A percentile compares a stretch with the other conserved stretches of the same genome.
Evolutionary conservation across 352 stramenopile genomes (phyloP).

Genomic region (Globisporangium perplexum): DNA sequence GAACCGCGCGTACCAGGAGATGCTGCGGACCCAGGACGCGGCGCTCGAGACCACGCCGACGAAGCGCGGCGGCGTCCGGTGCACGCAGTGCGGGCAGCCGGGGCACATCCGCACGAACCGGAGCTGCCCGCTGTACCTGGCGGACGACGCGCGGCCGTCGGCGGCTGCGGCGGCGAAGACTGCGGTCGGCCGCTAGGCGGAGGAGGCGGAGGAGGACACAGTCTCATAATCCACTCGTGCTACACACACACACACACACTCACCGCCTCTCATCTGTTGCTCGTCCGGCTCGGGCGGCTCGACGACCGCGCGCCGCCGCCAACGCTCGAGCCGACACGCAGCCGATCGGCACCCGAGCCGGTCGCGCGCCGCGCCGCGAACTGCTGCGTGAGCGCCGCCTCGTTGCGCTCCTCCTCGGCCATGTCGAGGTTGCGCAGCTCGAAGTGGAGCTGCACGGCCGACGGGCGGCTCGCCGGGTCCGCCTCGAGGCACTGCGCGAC

Average conservation of each 20-base stretch:
- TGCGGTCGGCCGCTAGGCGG: too few relatives aligned
- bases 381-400: constrained; percentile 1
- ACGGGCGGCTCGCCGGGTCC: constrained; percentile 45
- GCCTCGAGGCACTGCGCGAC: constrained; percentile 48
- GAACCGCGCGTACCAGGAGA: constrained; percentile 19
- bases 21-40: not conserved
- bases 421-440: constrained; percentile 26
- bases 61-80: not conserved
- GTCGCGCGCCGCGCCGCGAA: not conserved
- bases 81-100: not conserved
- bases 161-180: not conserved
- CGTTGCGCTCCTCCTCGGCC: constrained; percentile 4
- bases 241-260: not conserved
- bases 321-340: not conserved
- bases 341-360: not conserved
- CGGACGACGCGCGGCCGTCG: not conserved
- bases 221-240: not conserved
- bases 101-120: not conserved
- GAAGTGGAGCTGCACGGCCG: constrained; percentile 64
- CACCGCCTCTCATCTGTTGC: not conserved
- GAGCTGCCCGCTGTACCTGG: not conserved
- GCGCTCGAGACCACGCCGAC: not conserved
- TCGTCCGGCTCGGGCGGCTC: not conserved
- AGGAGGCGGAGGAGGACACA: not conserved
- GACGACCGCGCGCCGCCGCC: not conserved